Conservation (phyloP, 768 basidiomycete species). For the Mycena kentingensis region DNA sequence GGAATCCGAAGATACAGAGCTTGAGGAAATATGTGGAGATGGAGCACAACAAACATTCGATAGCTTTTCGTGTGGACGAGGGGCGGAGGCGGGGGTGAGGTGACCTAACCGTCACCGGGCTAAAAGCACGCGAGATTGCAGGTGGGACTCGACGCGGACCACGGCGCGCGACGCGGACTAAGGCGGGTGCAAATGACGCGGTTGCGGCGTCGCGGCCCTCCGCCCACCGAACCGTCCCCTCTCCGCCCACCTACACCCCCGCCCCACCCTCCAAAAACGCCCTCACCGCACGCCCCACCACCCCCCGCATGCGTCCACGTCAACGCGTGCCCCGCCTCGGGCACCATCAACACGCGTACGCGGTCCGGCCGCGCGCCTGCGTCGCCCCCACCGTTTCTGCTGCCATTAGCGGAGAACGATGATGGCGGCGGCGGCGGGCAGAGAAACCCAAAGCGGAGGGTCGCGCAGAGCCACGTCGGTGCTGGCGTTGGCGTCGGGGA, state of each 20-base stretch:
- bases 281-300: constrained; percentile 7
- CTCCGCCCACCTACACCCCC: background rate
- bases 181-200: too few relatives aligned
- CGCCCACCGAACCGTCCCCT: background rate
- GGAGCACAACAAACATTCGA: too few relatives aligned
- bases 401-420: background rate
- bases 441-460: background rate
- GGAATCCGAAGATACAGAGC: too few relatives aligned
- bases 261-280: constrained; percentile 1
- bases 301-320: constrained; percentile 19
- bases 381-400: too few relatives aligned
- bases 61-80: too few relatives aligned
- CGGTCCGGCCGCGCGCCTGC: too few relatives aligned
- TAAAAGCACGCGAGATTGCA: too few relatives aligned
- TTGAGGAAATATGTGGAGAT: too few relatives aligned
- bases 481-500: background rate
- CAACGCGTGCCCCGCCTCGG: constrained; percentile 14
- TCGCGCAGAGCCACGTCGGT: background rate
- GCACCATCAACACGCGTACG: constrained; percentile 2
- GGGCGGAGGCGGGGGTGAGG: too few relatives aligned
- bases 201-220: background rate
- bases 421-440: background rate
- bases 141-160: too few relatives aligned
- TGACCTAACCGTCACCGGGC: too few relatives aligned
- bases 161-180: too few relatives aligned